Percentiles rank a stretch among this genome's conserved stretches.
Conservation (phyloP, 1,139 yeast genomes). For the Saccharomycopsis phalli region DNA sequence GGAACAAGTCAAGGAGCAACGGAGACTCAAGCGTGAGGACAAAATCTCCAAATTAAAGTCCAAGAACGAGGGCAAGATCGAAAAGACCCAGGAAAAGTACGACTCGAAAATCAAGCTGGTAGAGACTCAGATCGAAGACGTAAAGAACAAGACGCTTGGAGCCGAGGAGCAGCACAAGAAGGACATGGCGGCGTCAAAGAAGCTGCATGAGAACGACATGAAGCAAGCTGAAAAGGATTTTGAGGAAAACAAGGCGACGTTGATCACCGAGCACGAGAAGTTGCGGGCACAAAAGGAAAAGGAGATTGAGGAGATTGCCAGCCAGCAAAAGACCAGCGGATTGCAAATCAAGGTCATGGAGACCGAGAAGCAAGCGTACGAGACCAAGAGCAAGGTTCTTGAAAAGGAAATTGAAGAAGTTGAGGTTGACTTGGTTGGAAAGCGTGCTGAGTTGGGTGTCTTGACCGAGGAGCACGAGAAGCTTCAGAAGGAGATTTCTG, state of each 20-base stretch:
- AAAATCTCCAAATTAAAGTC: constrained; percentile 15
- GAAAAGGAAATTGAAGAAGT: constrained; percentile 15
- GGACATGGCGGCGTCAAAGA: constrained; percentile 9
- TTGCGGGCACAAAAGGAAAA: constrained; percentile 9
- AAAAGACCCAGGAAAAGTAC: constrained; percentile 13
- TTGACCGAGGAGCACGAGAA: constrained; percentile 1
- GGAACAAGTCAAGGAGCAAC: constrained; percentile 8
- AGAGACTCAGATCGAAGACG: constrained; percentile 10
- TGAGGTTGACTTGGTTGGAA: constrained; percentile 8
- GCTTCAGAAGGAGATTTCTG: constrained; percentile 8
- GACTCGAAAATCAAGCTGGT: constrained; percentile 12
- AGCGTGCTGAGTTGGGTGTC: constrained; percentile 4
- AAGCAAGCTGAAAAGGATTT: constrained; percentile 11
- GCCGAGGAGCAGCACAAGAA: constrained; percentile 14
- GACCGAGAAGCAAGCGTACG: constrained; percentile 13
- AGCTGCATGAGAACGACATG: constrained; percentile 12
- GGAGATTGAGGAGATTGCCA: constrained; percentile 15
- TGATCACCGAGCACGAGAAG: constrained; percentile 15
- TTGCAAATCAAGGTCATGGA: constrained; percentile 15
- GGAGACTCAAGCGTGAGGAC: constrained; percentile 12
- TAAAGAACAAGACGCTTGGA: constrained; percentile 5
- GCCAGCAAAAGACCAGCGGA: constrained; percentile 16
- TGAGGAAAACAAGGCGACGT: constrained; percentile 9
- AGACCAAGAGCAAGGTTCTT: constrained; percentile 13
- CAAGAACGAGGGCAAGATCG: constrained; percentile 15